Base-by-base conservation (phyloP, 2,329 filamentous ascomycete species). In the Blastomyces emzantsi region DNA sequence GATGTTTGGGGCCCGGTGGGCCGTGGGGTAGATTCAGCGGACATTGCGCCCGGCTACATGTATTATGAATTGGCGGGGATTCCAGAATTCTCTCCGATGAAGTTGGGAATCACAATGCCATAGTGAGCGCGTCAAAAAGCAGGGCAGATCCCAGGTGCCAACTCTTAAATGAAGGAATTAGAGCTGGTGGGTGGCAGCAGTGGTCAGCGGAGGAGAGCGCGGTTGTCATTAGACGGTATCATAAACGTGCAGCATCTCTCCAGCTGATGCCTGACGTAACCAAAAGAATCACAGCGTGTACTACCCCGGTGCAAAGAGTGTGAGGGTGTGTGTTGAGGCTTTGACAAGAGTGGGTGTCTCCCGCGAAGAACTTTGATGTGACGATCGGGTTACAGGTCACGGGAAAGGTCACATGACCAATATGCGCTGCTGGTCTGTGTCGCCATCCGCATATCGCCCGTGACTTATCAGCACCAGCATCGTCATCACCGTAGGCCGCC, bases 401-500 rank as follows among this genome's bases (percentile, higher is more conserved):
- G 36, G 22, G 22, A 30, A 33, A 33, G 28, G 17, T 55, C 62
- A 63, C 47, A 19, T 51, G 62, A 63, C 51, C 17, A 9, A 13
- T n/a, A 2, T 1, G 25, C 55, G 47, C 62, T 60, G n/a, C 36
- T 52, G 62, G 36, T 41, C 19, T 60, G 30, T 54, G 30, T 33
- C 33, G 52, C 43, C 30, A 22, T 4, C 62, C 56, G 33, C 43
- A 52, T 45, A 55, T 54, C 30, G 17, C 45, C 56, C 30, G 11
- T 7, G 13, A 6, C 33, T 11, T 33, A 22, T 60, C 62, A 51
- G 36, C 45, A 25, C 33, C n/a, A 30, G 7, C 45, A 60, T 15
- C 62, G 55, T 49, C 56, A 52, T 63, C 56, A 45, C 41, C n/a
- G 5, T 19, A 41, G 15, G 33, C 33, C 30, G 36, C 36, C 56